Conservation (phyloP, 805 yeast genomes). For the Wickerhamiella dianesei region DNA sequence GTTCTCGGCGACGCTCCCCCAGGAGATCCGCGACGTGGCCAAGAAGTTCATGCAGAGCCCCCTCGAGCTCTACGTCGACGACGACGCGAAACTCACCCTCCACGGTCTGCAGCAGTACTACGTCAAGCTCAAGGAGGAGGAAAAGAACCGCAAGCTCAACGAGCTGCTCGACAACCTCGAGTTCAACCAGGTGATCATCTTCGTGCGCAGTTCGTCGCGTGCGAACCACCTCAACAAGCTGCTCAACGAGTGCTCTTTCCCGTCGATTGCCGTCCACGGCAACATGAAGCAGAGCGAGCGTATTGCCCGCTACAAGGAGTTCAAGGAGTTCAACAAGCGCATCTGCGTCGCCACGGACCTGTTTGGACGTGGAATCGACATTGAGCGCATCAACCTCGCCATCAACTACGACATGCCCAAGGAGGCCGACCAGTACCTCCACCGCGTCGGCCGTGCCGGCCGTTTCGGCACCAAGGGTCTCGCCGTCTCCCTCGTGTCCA, state of each 20-base stretch:
- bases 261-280: slow-evolving; percentile 92
- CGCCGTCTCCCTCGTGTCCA: slow-evolving; percentile 78
- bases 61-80: slow-evolving; percentile 92
- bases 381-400: slow-evolving; percentile 95
- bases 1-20: slow-evolving; percentile 93
- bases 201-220: slow-evolving; percentile 81
- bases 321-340: slow-evolving; percentile 96
- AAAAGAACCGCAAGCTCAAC: slow-evolving; percentile 84
- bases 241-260: slow-evolving; percentile 86
- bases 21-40: slow-evolving; percentile 91
- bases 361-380: slow-evolving; percentile 98
- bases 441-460: slow-evolving; percentile 99
- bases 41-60: slow-evolving; percentile 98
- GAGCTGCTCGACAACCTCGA: slow-evolving; percentile 88
- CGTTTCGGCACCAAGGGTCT: slow-evolving; percentile 99
- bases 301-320: slow-evolving; percentile 87
- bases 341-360: slow-evolving; percentile 98
- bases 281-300: slow-evolving; percentile 96
- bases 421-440: slow-evolving; percentile 96
- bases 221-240: slow-evolving; percentile 84
- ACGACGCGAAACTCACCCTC: slow-evolving; percentile 90
- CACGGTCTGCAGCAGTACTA: slow-evolving; percentile 98
- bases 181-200: slow-evolving; percentile 95
- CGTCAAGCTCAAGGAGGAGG: slow-evolving; percentile 75
- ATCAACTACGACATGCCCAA: slow-evolving; percentile 92